A percentile compares a stretch with the other conserved stretches of the same genome.
These are phyloP conservation scores for Platanthera zijinensis DNA, from an alignment of 106 monocot genomes.

Conservation along the genomic window DNA sequence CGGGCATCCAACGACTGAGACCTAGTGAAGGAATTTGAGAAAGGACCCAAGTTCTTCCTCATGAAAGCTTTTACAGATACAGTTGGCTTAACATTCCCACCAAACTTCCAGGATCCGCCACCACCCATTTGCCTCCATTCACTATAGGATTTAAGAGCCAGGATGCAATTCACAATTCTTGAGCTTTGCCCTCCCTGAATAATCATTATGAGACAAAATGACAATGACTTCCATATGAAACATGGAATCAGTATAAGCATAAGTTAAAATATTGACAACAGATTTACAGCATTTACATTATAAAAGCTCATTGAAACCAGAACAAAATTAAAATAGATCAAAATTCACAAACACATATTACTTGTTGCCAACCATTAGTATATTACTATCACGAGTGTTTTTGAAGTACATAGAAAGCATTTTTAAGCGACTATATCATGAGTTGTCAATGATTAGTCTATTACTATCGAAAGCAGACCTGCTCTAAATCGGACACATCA, in stretches of 20 bases:
- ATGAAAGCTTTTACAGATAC: slow-evolving; percentile 54
- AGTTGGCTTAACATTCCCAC: slow-evolving; percentile 59
- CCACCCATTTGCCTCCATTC: slow-evolving; percentile 88
- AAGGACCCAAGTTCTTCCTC: slow-evolving; percentile 67
- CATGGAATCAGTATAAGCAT: not conserved
- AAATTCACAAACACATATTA: too few relatives aligned
- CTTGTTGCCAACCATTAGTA: too few relatives aligned
- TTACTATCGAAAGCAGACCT: slow-evolving; percentile 36
- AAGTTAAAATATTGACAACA: not conserved
- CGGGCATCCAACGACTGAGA: slow-evolving; percentile 36
- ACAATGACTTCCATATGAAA: not conserved
- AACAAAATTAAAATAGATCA: too few relatives aligned
- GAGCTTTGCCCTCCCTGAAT: slow-evolving; percentile 78
- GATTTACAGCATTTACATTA: not conserved
- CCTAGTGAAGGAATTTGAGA: slow-evolving; percentile 36
- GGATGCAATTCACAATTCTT: slow-evolving; percentile 70
- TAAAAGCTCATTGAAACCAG: not conserved
- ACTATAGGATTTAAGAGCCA: slow-evolving; percentile 82
- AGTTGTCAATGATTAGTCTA: not conserved
- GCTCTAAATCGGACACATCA: slow-evolving; percentile 93
- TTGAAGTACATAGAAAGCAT: not conserved
- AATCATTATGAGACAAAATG: slow-evolving; percentile 1
- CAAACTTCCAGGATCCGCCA: slow-evolving; percentile 72
- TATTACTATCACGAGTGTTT: not conserved
- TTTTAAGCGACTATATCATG: not conserved